Evolutionary conservation across 1,284 basidiomycete genomes (phyloP), one percentile per base, ranked within the genome.

Genomic region (Sparassis latifolia): DNA sequence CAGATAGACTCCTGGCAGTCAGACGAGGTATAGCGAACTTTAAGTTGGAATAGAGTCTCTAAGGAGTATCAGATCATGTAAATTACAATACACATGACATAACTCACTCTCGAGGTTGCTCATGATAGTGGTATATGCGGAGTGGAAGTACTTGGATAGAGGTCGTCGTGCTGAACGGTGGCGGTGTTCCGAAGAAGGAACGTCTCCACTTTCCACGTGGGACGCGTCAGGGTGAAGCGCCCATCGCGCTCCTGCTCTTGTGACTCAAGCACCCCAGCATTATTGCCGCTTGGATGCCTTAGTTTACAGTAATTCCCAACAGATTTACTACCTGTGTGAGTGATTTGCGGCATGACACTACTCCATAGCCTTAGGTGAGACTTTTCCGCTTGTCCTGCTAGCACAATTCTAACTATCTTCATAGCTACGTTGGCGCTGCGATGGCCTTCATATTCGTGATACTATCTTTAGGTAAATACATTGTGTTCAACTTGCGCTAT

Each of bases 31-130:
- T 7, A 38, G 31, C 58, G 28, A 35, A 89, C 93, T 80, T 97
- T 97, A 62, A 97, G 87, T 71, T 97, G 92, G 66, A 97, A 97
- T 28, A 97, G 78, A 35, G 90, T 93, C 73, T 97, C 94, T 97
- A 67, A 32, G 52, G 37, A 57, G 56, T 44, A 56, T 76, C 47
- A 76, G 58, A 45, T 30, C 5, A 3, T 4, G 33, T 2, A 10
- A 10, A 42, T 3, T 29, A n/a, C 29, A 42, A 10, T 30, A 31
- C 20, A 39, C 20, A 20, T 52, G 7, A 4, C 10, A 10, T 28
- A 2, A 70, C 90, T 78, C 63, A 92, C 92, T 94, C 71, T 95
- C 92, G 58, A 94, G 81, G 69, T 86, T 88, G 72, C 87, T 92
- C 90, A 92, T 94, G 60, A 49, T 58, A 20, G 51, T 48, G 39